Conservation (phyloP, 352 stramenopile species). For the Pythium biforme region DNA sequence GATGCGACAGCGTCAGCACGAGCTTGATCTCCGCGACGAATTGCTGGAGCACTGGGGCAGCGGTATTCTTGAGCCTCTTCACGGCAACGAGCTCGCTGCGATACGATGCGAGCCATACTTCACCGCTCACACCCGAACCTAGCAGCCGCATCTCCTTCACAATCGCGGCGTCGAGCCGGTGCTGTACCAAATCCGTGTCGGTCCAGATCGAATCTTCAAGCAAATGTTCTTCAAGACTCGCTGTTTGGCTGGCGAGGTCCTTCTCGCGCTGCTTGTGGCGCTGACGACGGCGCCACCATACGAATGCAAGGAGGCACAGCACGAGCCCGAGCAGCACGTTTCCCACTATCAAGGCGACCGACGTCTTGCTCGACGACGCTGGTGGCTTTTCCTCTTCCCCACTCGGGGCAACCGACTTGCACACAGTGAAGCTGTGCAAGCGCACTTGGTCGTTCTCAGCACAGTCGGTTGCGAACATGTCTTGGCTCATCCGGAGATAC, state of each 20-base stretch:
- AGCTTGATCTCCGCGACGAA: slow-evolving; percentile 22
- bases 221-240: background rate
- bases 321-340: background rate
- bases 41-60: background rate
- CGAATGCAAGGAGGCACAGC: background rate
- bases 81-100: background rate
- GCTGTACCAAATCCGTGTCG: background rate
- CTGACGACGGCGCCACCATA: background rate
- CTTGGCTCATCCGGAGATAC: background rate
- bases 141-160: background rate
- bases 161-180: slow-evolving; percentile 1
- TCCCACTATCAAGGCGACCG: background rate
- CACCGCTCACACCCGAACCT: slow-evolving; percentile 19
- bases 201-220: slow-evolving; percentile 10
- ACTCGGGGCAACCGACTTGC: background rate
- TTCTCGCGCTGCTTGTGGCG: background rate
- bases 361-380: background rate
- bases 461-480: background rate
- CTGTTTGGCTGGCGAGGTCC: background rate
- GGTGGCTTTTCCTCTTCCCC: background rate
- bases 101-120: slow-evolving; percentile 27
- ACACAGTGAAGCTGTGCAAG: background rate
- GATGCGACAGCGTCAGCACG: slow-evolving; percentile 8
- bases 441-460: background rate
- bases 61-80: slow-evolving; percentile 9